Base-by-base conservation (phyloP, 768 basidiomycete species). In the Thelephora ganbajun region DNA sequence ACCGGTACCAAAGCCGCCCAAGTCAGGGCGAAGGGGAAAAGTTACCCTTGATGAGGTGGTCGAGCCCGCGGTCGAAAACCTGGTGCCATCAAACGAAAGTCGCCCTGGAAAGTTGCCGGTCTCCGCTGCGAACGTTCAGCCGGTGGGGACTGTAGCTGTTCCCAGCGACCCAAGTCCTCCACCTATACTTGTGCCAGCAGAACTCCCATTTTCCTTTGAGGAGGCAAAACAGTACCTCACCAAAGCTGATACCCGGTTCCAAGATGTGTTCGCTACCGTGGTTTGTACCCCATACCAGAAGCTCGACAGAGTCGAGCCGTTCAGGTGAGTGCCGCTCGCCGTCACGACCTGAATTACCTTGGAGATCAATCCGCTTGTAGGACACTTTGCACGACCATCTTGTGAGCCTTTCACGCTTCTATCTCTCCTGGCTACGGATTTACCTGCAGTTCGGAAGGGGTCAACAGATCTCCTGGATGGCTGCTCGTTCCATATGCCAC, bases 391-490 rank as follows among this genome's bases (percentile, higher is more conserved):
- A 73, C 74, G 4, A 84, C 82, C 30, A 87, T 90, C 48, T 61
- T 90, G 72, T 87, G 35, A 46, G 53, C 14, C 13, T 18, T n/a
- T 23, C 19, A 18, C 44, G 33, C 22, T 20, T 20, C 35, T 44
- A 30, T 9, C 5, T 4, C 26, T 9, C 26, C 9, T 46, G 34
- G 43, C 13, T 13, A 30, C n/a, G 19, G 14, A 16, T 39, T 36
- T 18, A 12, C 34, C 26, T 45, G 52, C 18, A 54, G 45, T 4
- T 35, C 48, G 46, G 37, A 50, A 83, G 82, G 35, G 80, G 75
- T 4, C 83, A 85, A 60, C 85, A 91, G 59, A 85, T 91, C 19
- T 88, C 85, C 1, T 89, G 84, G 85, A 62, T 81, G 39, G 92
- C 90, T 11, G 92, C 91, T 0, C 72, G 84, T 18, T 79, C 86